Evolutionary conservation across 176 grass and related monocot species (phyloP).

Genomic region (Areca catechu): DNA sequence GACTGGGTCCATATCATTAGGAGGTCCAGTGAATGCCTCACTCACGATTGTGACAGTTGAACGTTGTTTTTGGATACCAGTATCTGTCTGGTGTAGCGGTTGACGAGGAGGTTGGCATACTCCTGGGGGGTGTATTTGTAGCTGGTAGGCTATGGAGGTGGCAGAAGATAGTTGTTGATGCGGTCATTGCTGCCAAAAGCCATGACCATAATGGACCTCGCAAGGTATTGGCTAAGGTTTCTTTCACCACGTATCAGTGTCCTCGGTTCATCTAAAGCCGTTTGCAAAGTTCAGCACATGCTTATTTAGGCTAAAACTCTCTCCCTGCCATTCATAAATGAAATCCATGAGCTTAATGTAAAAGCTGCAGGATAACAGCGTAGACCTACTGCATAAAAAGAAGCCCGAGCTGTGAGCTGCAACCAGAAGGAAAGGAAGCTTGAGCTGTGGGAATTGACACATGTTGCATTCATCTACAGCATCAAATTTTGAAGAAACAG

Average conservation of each 20-base stretch:
- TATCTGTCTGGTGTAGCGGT: slow-evolving; percentile 35
- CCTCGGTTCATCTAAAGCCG: slow-evolving; percentile 23
- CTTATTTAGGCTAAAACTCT: slow-evolving; percentile 32
- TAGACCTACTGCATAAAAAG: no score
- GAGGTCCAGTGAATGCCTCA: slow-evolving; percentile 34
- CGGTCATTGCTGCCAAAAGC: slow-evolving; percentile 40
- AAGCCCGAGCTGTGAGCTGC: no score
- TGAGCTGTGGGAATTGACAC: no score
- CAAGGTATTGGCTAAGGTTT: slow-evolving; percentile 10
- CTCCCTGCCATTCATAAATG: slow-evolving; percentile 22
- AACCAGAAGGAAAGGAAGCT: no score
- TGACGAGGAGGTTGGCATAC: slow-evolving; percentile 33
- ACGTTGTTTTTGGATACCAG: neutral
- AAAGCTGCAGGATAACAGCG: no score
- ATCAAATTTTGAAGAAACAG: no score
- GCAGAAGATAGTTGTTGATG: slow-evolving; percentile 35
- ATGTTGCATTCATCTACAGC: no score
- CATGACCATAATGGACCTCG: slow-evolving; percentile 31
- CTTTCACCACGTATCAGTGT: slow-evolving; percentile 4
- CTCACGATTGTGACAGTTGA: no score
- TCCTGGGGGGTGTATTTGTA: slow-evolving; percentile 24
- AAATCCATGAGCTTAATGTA: no score
- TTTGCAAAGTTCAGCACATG: slow-evolving; percentile 38
- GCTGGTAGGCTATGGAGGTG: slow-evolving; percentile 26
- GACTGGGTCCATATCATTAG: slow-evolving; percentile 29